Conservation (phyloP, 2,329 filamentous ascomycete species). For the Trichoderma brevicompactum region DNA sequence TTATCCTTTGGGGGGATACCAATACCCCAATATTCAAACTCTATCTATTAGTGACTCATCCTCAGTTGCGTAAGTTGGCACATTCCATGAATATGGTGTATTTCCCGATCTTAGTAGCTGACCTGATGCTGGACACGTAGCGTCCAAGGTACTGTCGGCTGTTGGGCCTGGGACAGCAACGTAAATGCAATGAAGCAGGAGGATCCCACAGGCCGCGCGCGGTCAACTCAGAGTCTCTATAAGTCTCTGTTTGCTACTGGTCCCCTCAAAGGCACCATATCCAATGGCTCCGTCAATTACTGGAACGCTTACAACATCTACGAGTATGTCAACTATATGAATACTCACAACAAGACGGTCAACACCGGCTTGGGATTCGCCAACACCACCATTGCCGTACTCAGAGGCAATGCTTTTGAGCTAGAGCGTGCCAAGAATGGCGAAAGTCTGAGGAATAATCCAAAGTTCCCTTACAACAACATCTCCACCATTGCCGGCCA, state of each 20-base stretch:
- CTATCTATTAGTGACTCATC: constrained; percentile 51
- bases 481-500: constrained; percentile 58
- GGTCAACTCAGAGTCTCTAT: constrained; percentile 48
- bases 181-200: constrained; percentile 35
- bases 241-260: constrained; percentile 45
- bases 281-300: constrained; percentile 45
- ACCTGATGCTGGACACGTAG: constrained; percentile 33
- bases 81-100: too few relatives aligned
- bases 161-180: constrained; percentile 45
- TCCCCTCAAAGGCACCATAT: constrained; percentile 47
- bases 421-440: constrained; percentile 64
- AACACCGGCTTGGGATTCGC: constrained; percentile 43
- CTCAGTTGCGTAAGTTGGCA: constrained; percentile 48
- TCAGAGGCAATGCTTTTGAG: constrained; percentile 66
- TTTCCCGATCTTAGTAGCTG: background rate
- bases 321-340: constrained; percentile 60
- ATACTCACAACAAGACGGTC: constrained; percentile 55
- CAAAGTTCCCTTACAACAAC: constrained; percentile 41
- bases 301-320: constrained; percentile 59
- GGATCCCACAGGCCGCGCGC: constrained; percentile 35
- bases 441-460: constrained; percentile 57
- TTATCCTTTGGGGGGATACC: constrained; percentile 76
- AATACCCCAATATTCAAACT: constrained; percentile 71
- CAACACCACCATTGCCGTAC: constrained; percentile 44
- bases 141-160: constrained; percentile 47